These are phyloP conservation scores for Citrus mangshanensis DNA, from an alignment of 345 rosid species.

Conservation along the genomic window DNA sequence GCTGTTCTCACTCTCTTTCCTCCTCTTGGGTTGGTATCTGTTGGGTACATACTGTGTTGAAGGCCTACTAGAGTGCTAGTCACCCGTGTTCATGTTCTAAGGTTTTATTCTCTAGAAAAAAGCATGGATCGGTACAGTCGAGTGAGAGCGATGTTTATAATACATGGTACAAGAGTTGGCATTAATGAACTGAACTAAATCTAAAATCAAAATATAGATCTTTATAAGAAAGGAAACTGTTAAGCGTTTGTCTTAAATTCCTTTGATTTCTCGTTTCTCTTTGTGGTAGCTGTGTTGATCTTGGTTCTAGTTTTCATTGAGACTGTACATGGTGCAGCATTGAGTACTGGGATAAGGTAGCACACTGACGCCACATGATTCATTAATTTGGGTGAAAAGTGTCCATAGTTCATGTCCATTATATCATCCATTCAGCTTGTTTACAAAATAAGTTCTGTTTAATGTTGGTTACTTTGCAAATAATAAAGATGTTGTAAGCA, in stretches of 20 bases:
- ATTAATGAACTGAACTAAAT: conserved; percentile 2
- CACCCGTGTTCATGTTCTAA: not conserved
- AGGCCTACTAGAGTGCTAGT: conserved; percentile 51
- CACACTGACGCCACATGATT: not conserved
- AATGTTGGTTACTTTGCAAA: too few species aligned
- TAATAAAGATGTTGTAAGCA: not conserved
- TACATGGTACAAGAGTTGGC: conserved; percentile 1
- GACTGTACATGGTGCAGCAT: not conserved
- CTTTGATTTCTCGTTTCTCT: not conserved
- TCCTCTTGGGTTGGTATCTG: conserved; percentile 71
- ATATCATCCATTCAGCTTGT: too few species aligned
- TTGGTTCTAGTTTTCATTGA: not conserved
- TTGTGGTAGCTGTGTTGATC: not conserved
- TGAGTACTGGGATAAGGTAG: not conserved
- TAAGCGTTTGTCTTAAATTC: not conserved
- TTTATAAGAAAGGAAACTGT: conserved; percentile 2
- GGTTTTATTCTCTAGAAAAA: conserved; percentile 3
- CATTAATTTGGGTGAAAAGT: not conserved
- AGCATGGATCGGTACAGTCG: conserved; percentile 2
- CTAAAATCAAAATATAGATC: not conserved
- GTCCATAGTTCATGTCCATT: not conserved
- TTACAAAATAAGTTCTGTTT: too few species aligned
- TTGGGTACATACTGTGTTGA: conserved; percentile 62
- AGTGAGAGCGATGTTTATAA: conserved; percentile 13
- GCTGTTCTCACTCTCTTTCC: conserved; percentile 52